These are phyloP conservation scores for Candida vartiovaarae DNA, from an alignment of 805 yeast genomes.

Conservation along the genomic window DNA sequence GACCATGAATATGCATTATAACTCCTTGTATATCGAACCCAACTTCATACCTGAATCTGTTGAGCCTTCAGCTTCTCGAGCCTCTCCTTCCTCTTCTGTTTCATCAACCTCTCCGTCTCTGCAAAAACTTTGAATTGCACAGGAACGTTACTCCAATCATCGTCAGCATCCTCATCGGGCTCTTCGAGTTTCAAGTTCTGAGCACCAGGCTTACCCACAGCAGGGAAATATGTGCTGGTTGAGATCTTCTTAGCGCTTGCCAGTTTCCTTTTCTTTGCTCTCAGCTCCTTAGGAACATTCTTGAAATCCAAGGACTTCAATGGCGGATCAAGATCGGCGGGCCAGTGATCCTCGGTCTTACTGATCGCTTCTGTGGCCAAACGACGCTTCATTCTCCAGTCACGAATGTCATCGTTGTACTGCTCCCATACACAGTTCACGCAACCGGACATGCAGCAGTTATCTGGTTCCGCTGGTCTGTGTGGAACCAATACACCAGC, in stretches of 20 bases:
- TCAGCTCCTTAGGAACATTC: constrained; percentile 36
- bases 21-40: no score
- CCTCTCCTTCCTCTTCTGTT: constrained; percentile 22
- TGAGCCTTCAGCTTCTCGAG: constrained; percentile 6
- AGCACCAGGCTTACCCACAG: constrained; percentile 26
- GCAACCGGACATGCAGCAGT: constrained; percentile 97
- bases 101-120: constrained; percentile 65
- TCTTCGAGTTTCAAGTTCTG: constrained; percentile 22
- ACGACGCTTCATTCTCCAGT: constrained; percentile 61
- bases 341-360: constrained; percentile 48
- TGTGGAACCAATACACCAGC: constrained; percentile 76
- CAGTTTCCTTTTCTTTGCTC: constrained; percentile 22
- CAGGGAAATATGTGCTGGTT: constrained; percentile 28
- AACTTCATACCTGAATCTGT: not conserved
- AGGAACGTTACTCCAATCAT: constrained; percentile 58
- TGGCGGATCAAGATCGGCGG: constrained; percentile 55
- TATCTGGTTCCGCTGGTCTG: constrained; percentile 86
- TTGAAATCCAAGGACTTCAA: constrained; percentile 32
- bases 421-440: constrained; percentile 96
- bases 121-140: constrained; percentile 76
- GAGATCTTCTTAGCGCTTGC: constrained; percentile 16
- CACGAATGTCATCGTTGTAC: constrained; percentile 78
- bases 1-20: not conserved
- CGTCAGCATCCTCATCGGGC: constrained; percentile 30
- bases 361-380: constrained; percentile 50